Percentiles rank a stretch among this genome's conserved stretches.
phyloP scores from a whole-genome alignment of 768 basidiomycete species.

The Galerina sulciceps region DNA sequence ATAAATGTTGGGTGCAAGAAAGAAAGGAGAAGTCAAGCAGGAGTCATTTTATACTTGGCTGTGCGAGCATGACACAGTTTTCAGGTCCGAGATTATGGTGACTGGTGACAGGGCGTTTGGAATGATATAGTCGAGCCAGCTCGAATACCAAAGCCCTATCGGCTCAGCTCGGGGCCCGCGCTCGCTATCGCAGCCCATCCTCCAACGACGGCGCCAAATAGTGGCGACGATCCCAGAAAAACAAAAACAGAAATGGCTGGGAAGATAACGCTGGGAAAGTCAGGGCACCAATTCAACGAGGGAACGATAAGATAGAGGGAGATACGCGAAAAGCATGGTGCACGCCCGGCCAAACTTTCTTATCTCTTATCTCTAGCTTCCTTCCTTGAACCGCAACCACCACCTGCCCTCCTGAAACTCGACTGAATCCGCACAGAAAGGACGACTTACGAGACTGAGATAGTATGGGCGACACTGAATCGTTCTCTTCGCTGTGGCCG shows the following conservation, averaged over 20 bases:
- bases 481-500: slow-evolving; percentile 1
- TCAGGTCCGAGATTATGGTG: too few species aligned
- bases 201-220: not conserved
- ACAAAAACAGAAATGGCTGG: not conserved
- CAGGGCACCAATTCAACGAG: not conserved
- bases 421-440: slow-evolving; percentile 2
- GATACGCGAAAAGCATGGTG: slow-evolving; percentile 11
- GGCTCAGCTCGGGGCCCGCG: too few species aligned
- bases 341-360: slow-evolving; percentile 14
- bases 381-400: slow-evolving; percentile 6
- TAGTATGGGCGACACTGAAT: slow-evolving; percentile 4
- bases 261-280: not conserved
- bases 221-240: too few species aligned
- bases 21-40: not conserved
- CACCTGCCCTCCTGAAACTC: slow-evolving; percentile 1
- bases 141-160: too few species aligned
- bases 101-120: too few species aligned
- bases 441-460: not conserved
- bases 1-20: not conserved
- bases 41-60: not conserved
- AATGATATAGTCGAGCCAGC: too few species aligned
- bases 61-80: not conserved
- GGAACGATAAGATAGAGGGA: slow-evolving; percentile 3
- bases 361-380: slow-evolving; percentile 9
- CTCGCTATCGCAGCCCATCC: not conserved